Conservation (phyloP, 257 asterid species). For the Gentiana straminea region DNA sequence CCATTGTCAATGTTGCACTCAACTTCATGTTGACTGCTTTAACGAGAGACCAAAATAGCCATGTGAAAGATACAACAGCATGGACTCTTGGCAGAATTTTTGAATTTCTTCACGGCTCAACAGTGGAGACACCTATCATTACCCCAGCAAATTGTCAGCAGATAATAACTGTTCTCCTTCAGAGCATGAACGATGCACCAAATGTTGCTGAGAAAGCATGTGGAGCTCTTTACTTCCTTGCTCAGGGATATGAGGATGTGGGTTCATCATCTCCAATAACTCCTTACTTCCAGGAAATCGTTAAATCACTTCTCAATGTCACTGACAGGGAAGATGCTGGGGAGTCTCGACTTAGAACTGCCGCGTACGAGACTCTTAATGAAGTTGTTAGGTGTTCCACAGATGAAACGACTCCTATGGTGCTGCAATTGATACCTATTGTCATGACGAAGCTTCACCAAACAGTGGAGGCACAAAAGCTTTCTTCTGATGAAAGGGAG, state of each 20-base stretch:
- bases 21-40: slow-evolving; percentile 49
- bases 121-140: slow-evolving; percentile 18
- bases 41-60: slow-evolving; percentile 46
- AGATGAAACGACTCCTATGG: slow-evolving; percentile 19
- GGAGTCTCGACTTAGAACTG: slow-evolving; percentile 19
- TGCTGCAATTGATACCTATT: slow-evolving; percentile 14
- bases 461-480: slow-evolving; percentile 17
- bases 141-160: slow-evolving; percentile 21
- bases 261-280: slow-evolving; percentile 18
- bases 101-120: slow-evolving; percentile 47
- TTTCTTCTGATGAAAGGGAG: slow-evolving; percentile 21
- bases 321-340: slow-evolving; percentile 22
- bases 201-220: slow-evolving; percentile 21
- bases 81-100: slow-evolving; percentile 55
- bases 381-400: slow-evolving; percentile 23
- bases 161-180: slow-evolving; percentile 19
- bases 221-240: slow-evolving; percentile 23
- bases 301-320: slow-evolving; percentile 18
- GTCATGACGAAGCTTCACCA: slow-evolving; percentile 20
- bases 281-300: slow-evolving; percentile 19
- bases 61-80: slow-evolving; percentile 53
- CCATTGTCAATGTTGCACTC: slow-evolving; percentile 45
- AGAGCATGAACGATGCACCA: slow-evolving; percentile 21
- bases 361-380: slow-evolving; percentile 21
- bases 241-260: slow-evolving; percentile 19